phyloP scores from a whole-genome alignment of 352 stramenopile species.

The Globisporangium apiculatum region DNA sequence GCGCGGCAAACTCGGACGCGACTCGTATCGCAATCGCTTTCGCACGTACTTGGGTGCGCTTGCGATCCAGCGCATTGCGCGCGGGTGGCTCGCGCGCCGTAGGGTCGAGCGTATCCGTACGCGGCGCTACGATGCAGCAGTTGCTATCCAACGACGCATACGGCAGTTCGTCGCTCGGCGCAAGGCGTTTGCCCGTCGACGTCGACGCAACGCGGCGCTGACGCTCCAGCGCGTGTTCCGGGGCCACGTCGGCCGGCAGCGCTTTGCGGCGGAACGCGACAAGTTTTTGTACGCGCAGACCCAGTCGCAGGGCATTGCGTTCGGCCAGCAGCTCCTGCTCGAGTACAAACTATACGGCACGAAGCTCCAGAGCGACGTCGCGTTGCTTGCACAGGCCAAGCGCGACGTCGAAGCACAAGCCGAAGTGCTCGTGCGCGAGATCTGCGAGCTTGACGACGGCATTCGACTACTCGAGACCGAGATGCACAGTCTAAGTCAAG shows the following conservation, averaged over 20 bases:
- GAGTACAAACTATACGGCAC: conserved; percentile 95
- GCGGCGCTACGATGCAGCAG: conserved; percentile 47
- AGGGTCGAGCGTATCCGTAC: conserved; percentile 46
- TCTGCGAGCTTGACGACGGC: conserved; percentile 91
- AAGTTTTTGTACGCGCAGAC: conserved; percentile 93
- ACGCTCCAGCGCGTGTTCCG: conserved; percentile 87
- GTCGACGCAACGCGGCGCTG: conserved; percentile 49
- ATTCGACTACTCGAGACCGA: conserved; percentile 88
- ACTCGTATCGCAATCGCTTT: conserved; percentile 70
- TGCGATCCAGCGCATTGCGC: conserved; percentile 83
- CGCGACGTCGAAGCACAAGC: conserved; percentile 82
- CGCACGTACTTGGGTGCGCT: conserved; percentile 70
- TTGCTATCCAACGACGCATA: conserved; percentile 76
- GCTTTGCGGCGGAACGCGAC: conserved; percentile 82
- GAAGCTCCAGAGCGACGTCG: conserved; percentile 91
- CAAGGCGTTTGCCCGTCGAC: conserved; percentile 39
- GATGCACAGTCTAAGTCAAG: conserved; percentile 88
- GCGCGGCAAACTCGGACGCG: conserved; percentile 84
- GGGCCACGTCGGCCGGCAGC: conserved; percentile 75
- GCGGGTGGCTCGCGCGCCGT: conserved; percentile 65
- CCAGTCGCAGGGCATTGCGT: conserved; percentile 91
- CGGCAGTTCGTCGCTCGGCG: conserved; percentile 52
- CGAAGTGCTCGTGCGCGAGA: conserved; percentile 88
- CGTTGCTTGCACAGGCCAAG: conserved; percentile 88
- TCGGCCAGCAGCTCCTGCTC: conserved; percentile 93